Base-by-base conservation (phyloP, 331 rosid genomes). In the Ulmus americana region DNA sequence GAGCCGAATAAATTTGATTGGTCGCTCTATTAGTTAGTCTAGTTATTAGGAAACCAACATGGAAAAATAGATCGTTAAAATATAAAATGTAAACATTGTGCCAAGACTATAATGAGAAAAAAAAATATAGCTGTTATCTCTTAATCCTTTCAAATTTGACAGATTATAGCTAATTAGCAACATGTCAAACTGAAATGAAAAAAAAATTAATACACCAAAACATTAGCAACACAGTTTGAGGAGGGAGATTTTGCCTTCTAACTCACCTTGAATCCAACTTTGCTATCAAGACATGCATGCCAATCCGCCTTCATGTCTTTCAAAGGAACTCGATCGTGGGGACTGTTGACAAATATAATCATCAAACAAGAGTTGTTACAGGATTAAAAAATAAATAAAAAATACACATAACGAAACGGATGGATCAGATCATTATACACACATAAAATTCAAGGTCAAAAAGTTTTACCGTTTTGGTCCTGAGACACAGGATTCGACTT, bases 261-360 rank as follows among this genome's bases (percentile, higher is more conserved):
- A 58, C 81, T 68, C 70, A 89, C 96, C 91, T 89, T 89, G 70
- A 86, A 89, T 64, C 96, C 96, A 79, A 89, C 95, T 78, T 81
- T 73, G 77, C 42, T 84, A 77, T 84, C 95, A 42, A 89, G 96
- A 78, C 96, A 89, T 42, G 86, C 73, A 54, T 86, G 91, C 96
- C 95, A 84, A 79, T 89, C 96, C 28, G 78, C 69, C 72, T 89
- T 89, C 95, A 89, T 84, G 62, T 89, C 95, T 70, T 79, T 89
- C 74, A 86, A 69, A 71, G 80, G 74, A 64, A 89, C 95, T 11
- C 91, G 96, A 68, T 84, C 96, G 16, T 89, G 96, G 50, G 96
- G 95, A 58, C 95, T 89, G 68, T 43, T 56, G 38, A 20, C 6
- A 66, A 75, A 55, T 47, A 78, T 39, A 58, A 14, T 45, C 43